Conservation (phyloP, 495 filamentous ascomycete species). For the Neurospora tetrasperma region DNA sequence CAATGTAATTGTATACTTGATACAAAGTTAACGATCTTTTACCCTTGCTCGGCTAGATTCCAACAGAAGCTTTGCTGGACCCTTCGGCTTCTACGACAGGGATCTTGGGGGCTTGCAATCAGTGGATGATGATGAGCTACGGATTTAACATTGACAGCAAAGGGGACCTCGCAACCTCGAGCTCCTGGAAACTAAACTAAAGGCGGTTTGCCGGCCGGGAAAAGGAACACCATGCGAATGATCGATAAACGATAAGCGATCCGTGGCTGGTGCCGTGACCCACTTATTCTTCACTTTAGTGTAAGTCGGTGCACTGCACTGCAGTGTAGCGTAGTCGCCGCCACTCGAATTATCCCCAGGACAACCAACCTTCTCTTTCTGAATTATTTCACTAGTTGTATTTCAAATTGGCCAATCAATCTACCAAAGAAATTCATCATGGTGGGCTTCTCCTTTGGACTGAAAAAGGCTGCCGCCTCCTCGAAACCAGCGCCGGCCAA, state of each 20-base stretch:
- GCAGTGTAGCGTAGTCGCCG: background rate
- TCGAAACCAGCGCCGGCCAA: conserved; percentile 11
- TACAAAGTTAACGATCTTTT: background rate
- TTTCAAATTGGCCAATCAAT: background rate
- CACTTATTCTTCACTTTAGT: background rate
- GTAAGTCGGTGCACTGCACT: background rate
- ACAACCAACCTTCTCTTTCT: background rate
- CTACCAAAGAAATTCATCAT: conserved; percentile 16
- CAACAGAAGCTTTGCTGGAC: background rate
- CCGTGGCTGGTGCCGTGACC: background rate
- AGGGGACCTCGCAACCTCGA: background rate
- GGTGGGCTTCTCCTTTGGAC: conserved; percentile 29
- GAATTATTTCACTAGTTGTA: background rate
- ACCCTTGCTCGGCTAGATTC: background rate
- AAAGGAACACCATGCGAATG: too few species aligned
- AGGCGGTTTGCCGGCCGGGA: background rate
- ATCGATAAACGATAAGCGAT: background rate
- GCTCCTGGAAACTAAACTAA: background rate
- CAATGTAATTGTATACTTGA: background rate
- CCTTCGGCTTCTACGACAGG: background rate
- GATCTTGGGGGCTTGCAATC: background rate
- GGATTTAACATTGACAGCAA: background rate
- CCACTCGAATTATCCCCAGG: background rate
- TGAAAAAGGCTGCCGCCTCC: conserved; percentile 16
- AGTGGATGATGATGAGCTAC: background rate